Conservation (phyloP, 441 rosid species). For the Isatis lusitanica region DNA sequence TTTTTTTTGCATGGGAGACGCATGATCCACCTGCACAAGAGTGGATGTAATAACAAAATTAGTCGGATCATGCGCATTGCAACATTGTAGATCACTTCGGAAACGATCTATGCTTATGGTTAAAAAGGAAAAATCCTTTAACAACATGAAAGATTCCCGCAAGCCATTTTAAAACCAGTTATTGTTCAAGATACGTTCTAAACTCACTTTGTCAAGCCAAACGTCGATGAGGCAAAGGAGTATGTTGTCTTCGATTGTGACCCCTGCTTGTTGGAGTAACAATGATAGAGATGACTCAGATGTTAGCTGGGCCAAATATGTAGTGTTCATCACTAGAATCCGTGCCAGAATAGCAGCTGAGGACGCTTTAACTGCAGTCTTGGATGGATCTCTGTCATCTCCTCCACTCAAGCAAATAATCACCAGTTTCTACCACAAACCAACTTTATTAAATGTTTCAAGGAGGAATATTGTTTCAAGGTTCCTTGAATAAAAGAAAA, state of each 20-base stretch:
- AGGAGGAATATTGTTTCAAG: background rate
- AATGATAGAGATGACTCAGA: constrained; percentile 76
- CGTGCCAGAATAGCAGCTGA: constrained; percentile 91
- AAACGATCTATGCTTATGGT: background rate
- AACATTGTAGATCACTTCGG: constrained; percentile 1
- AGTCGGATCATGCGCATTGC: constrained; percentile 14
- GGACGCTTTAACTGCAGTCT: constrained; percentile 80
- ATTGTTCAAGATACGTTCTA: constrained; percentile 11
- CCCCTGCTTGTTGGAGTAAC: constrained; percentile 79
- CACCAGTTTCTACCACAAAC: constrained; percentile 64
- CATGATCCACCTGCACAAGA: constrained; percentile 76
- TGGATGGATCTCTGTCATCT: constrained; percentile 81
- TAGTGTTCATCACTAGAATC: constrained; percentile 91
- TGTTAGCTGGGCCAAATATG: constrained; percentile 83
- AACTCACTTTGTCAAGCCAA: constrained; percentile 95
- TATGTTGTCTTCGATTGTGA: constrained; percentile 61
- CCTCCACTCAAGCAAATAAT: constrained; percentile 86
- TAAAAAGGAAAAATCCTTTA: background rate
- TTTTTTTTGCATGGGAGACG: constrained; percentile 66
- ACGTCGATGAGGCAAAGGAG: constrained; percentile 88
- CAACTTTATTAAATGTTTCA: constrained; percentile 1
- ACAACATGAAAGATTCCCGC: background rate
- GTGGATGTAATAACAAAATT: constrained; percentile 8
- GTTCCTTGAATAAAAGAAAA: constrained; percentile 3
- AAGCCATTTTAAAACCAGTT: background rate